Evolutionary conservation across 768 basidiomycete species (phyloP), one percentile per base, ranked within the genome.

Genomic region (Mycena leptocephala): DNA sequence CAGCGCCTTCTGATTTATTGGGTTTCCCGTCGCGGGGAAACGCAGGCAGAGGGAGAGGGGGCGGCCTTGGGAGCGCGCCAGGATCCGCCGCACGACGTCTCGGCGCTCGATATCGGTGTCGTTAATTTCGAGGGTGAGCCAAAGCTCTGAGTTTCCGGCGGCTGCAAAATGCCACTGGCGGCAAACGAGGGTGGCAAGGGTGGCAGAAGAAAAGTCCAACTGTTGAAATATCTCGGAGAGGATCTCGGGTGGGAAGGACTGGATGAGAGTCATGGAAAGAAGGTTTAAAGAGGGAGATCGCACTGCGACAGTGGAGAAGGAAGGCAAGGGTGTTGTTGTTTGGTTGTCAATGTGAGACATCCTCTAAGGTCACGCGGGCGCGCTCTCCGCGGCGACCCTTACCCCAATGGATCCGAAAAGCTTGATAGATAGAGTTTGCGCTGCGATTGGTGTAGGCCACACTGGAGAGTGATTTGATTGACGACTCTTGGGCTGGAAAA

Each of bases 231-330:
- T 73, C 35, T 32, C 26, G 3, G 24, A 55, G 14, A 73, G 72
- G 28, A 73, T 8, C 53, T 73, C 72, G 20, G 35, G 33, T 13
- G 72, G 72, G 39, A 73, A 55, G 70, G 26, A 32, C 14, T 51
- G 43, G 30, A 70, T 61, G 43, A 59, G 68, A 5, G 13, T 20
- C 53, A 58, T 71, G 35, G 5, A 41, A 5, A 26, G 33, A 43
- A 20, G 6, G 35, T 48, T 43, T 43, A 18, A 20, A 4, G 35
- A 35, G 33, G 14, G 66, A 18, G 58, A 22, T 41, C 6, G 10
- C 5, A n/a, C 22, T 6, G 30, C 43, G 63, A 35, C 43, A 39
- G 43, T 59, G 28, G 32, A 26, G 30, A 46, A 32, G 14, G 67
- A 55, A 41, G 22, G 28, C 35, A 68, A 35, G n/a, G 8, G 48